Conservation (phyloP, 2,329 filamentous ascomycete genomes). For the Paramyrothecium sp. region DNA sequence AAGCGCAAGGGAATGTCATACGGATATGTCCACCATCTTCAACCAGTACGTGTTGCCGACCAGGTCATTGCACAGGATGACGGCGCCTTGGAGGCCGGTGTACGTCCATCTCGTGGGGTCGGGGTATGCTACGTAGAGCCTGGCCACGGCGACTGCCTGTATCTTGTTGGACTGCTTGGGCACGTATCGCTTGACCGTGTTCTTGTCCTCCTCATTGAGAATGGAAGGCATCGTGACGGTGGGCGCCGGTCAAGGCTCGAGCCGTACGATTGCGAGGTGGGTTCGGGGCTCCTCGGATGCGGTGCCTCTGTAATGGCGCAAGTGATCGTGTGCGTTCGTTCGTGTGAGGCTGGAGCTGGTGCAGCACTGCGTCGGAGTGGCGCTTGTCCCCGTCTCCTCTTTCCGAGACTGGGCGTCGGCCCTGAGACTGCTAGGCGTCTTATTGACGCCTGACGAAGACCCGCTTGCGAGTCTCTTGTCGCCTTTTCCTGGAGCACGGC, state of each 20-base stretch:
- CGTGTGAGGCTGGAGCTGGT: slow-evolving; percentile 12
- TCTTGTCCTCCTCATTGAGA: slow-evolving; percentile 90
- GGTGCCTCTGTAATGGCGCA: background rate
- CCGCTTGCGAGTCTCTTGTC: too few species aligned
- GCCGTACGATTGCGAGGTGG: background rate
- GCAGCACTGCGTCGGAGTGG: slow-evolving; percentile 22
- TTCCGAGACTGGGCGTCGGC: slow-evolving; percentile 9
- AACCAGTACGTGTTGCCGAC: slow-evolving; percentile 97
- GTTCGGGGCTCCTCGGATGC: background rate
- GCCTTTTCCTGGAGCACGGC: too few species aligned
- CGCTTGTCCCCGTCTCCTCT: slow-evolving; percentile 18
- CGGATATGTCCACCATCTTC: slow-evolving; percentile 95
- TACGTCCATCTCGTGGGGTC: slow-evolving; percentile 86
- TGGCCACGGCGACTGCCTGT: slow-evolving; percentile 88
- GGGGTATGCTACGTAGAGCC: slow-evolving; percentile 90
- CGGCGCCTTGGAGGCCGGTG: slow-evolving; percentile 88
- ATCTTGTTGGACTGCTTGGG: slow-evolving; percentile 97
- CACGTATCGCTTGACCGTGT: slow-evolving; percentile 90
- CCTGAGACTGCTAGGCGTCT: too few species aligned
- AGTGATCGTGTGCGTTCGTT: background rate
- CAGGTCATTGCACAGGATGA: slow-evolving; percentile 87
- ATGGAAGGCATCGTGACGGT: slow-evolving; percentile 59
- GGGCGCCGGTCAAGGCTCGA: slow-evolving; percentile 2
- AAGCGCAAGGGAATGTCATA: slow-evolving; percentile 37
- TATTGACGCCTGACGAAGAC: too few species aligned